Base-by-base conservation (phyloP, 2,329 filamentous ascomycete species). In the Byssochlamys sp. region DNA sequence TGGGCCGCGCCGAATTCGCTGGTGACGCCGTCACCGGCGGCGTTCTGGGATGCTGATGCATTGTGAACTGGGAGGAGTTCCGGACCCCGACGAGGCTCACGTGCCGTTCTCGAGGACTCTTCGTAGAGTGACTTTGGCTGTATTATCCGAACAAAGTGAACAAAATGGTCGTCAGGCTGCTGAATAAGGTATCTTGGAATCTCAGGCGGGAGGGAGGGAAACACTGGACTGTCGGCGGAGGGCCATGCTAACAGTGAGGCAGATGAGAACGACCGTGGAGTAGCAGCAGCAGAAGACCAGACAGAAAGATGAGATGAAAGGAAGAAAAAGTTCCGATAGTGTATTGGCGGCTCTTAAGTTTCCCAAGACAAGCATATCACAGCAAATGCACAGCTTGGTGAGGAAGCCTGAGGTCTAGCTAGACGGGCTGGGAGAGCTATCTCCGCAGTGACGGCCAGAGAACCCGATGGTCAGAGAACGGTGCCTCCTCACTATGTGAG, bases 41-140 rank as follows among this genome's bases (percentile, higher is more conserved):
- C 61, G 85, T 83, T 66, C 91, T 86, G 66, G 89, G 86, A 76
- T 91, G 89, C 77, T 95, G 91, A 83, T 96, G 91, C 91, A 96
- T 96, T 66, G 70, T 78, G 66, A 52, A 27, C 56, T 51, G 49
- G 55, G 59, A 54, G 55, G 55, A n/a, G 49, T 28, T 51, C 49
- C 24, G 49, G 25, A 4, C 24, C 3, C n/a, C 5, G 4, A 51
- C 27, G 27, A 51, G 5, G 49, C 9, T 28, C 27, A 51, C 24
- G 39, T 45, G 39, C 39, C 39, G 39, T 3, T 45, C 39, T n/a
- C 6, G 19, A 45, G 14, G 39, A 7, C 39, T 39, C 35, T 45
- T 7, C 3, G 14, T 6, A 39, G 28, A 39, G 35, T n/a, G 14
- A 19, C 39, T 4, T 45, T 45, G 6, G n/a, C n/a, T 5, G 14